Percentiles rank a stretch among this genome's conserved stretches.
phyloP scores from a whole-genome alignment of 768 basidiomycete genomes.

The Boletus patriciae region DNA sequence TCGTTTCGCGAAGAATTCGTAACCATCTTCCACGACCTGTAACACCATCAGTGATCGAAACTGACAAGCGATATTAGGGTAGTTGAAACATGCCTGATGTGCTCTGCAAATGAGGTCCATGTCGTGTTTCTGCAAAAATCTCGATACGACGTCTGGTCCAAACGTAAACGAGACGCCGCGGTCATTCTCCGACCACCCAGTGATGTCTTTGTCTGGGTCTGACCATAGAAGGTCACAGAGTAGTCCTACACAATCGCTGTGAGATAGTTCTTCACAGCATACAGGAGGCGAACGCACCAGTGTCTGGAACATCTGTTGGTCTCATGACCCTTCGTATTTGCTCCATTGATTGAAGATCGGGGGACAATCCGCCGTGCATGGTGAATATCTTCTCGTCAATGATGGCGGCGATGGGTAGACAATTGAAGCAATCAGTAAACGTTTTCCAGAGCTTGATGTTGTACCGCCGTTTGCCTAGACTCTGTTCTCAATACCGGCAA shows the following conservation, averaged over 20 bases:
- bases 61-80: neutral
- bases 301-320: constrained; percentile 98
- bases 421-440: constrained; percentile 99
- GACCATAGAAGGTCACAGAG: constrained; percentile 98
- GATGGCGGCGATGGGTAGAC: constrained; percentile 97
- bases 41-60: constrained; percentile 2
- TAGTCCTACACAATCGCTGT: constrained; percentile 53
- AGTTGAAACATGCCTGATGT: constrained; percentile 72
- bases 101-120: constrained; percentile 99
- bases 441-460: constrained; percentile 99
- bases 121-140: constrained; percentile 99
- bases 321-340: constrained; percentile 99
- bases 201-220: constrained; percentile 99
- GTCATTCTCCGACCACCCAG: constrained; percentile 99
- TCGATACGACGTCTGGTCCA: constrained; percentile 95
- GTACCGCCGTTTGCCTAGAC: constrained; percentile 95
- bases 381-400: constrained; percentile 99
- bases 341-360: constrained; percentile 98
- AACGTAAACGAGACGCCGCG: constrained; percentile 99
- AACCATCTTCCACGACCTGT: constrained; percentile 97
- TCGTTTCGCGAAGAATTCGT: constrained; percentile 98
- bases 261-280: neutral
- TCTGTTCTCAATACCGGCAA: constrained; percentile 12
- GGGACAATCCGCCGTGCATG: constrained; percentile 97
- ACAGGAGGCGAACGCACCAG: constrained; percentile 53